A percentile compares a stretch with the other conserved stretches of the same genome.
Conservation (phyloP, 352 stramenopile species). For the Hyaloperonospora brassicae region DNA sequence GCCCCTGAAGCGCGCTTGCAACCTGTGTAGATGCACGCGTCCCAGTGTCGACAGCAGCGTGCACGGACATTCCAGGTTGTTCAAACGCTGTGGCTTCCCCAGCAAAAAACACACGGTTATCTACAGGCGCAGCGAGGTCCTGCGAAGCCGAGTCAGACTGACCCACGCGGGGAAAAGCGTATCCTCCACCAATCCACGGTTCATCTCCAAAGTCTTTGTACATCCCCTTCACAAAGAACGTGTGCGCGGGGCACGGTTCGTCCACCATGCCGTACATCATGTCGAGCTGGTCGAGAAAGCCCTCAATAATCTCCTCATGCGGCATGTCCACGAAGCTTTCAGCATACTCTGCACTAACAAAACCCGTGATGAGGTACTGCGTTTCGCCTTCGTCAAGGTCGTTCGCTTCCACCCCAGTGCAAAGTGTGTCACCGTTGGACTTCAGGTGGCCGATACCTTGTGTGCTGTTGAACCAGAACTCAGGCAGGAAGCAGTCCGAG, state of each 20-base stretch:
- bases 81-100: constrained; percentile 76
- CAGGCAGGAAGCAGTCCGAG: constrained; percentile 72
- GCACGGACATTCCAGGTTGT: constrained; percentile 75
- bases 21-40: constrained; percentile 58
- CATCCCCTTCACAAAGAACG: constrained; percentile 60
- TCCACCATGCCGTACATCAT: constrained; percentile 62
- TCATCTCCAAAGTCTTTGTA: constrained; percentile 78
- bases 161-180: constrained; percentile 67
- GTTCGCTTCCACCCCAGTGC: constrained; percentile 8
- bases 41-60: constrained; percentile 74
- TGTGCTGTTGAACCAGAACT: constrained; percentile 80
- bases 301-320: constrained; percentile 45
- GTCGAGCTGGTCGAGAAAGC: constrained; percentile 68
- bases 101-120: constrained; percentile 70
- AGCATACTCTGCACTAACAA: constrained; percentile 56
- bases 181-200: constrained; percentile 58
- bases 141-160: constrained; percentile 51
- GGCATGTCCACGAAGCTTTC: constrained; percentile 41
- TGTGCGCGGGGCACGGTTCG: constrained; percentile 41
- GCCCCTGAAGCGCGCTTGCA: constrained; percentile 27
- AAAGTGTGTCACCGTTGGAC: constrained; percentile 43
- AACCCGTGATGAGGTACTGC: constrained; percentile 72
- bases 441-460: constrained; percentile 54
- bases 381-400: constrained; percentile 14
- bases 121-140: constrained; percentile 52